Evolutionary conservation across 495 filamentous ascomycete genomes (phyloP).

Genomic region (Aspergillus affinis): DNA sequence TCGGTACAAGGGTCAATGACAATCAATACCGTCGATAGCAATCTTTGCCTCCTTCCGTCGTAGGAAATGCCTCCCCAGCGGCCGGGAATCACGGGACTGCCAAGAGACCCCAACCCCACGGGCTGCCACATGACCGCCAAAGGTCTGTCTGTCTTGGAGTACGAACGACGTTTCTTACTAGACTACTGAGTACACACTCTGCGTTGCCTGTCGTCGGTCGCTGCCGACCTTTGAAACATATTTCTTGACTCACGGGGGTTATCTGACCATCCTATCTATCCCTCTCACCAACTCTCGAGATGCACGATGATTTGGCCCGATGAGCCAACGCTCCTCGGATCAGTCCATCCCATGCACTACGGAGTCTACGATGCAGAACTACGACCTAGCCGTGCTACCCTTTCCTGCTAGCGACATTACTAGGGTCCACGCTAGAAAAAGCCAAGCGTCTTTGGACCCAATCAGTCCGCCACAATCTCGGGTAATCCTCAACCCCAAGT

Average conservation of each 20-base stretch:
- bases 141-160: background rate
- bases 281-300: background rate
- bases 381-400: background rate
- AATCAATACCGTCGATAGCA: background rate
- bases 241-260: too few species aligned
- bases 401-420: slow-evolving; percentile 4
- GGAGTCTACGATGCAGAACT: background rate
- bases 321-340: background rate
- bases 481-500: slow-evolving; percentile 11
- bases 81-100: slow-evolving; percentile 11
- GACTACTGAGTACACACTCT: too few species aligned
- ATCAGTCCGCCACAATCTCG: slow-evolving; percentile 9
- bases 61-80: background rate
- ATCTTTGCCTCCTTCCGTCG: background rate
- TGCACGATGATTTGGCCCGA: background rate
- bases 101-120: background rate
- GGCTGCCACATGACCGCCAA: slow-evolving; percentile 6
- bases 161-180: too few species aligned
- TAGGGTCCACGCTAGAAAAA: slow-evolving; percentile 23
- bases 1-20: background rate
- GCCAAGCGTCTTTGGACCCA: slow-evolving; percentile 21
- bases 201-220: too few species aligned
- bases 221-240: too few species aligned
- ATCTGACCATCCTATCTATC: too few species aligned
- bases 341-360: background rate